phyloP scores from a whole-genome alignment of 805 yeast species.

The Yamadazyma ubonensis region DNA sequence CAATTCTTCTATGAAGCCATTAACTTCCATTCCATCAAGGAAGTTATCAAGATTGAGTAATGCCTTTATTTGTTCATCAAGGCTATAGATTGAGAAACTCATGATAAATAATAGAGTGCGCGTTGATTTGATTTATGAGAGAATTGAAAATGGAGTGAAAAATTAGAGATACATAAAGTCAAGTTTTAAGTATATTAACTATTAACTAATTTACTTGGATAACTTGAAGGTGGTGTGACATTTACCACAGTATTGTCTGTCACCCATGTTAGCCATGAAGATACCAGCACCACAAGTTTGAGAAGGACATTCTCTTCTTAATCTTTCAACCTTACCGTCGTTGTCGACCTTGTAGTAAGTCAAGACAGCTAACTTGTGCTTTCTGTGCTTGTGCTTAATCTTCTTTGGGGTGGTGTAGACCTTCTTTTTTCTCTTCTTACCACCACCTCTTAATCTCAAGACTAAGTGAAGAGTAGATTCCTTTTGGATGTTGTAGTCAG shows the following conservation, averaged over 20 bases:
- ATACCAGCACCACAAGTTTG: constrained; percentile 97
- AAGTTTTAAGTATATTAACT: background rate
- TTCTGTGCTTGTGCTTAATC: constrained; percentile 99
- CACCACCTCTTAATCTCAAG: constrained; percentile 94
- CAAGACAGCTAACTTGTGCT: constrained; percentile 98
- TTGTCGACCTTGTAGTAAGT: constrained; percentile 99
- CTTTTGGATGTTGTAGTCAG: constrained; percentile 99
- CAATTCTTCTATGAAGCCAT: constrained; percentile 77
- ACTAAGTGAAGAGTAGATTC: constrained; percentile 97
- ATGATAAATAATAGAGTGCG: constrained; percentile 17
- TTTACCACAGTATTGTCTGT: constrained; percentile 99
- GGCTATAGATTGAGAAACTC: constrained; percentile 53
- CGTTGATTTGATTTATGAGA: background rate
- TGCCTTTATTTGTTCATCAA: constrained; percentile 61
- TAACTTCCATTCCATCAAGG: constrained; percentile 66
- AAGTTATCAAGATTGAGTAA: constrained; percentile 61
- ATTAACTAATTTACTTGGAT: constrained; percentile 7
- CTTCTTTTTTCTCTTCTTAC: constrained; percentile 99
- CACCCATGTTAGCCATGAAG: constrained; percentile 98
- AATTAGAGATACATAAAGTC: background rate
- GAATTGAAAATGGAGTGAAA: background rate
- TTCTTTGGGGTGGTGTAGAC: constrained; percentile 99
- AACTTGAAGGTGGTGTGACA: constrained; percentile 91
- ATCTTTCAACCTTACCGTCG: constrained; percentile 97
- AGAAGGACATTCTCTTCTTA: constrained; percentile 96